phyloP scores from a whole-genome alignment of 2,329 filamentous ascomycete genomes.

The Fusarium nodosum region DNA sequence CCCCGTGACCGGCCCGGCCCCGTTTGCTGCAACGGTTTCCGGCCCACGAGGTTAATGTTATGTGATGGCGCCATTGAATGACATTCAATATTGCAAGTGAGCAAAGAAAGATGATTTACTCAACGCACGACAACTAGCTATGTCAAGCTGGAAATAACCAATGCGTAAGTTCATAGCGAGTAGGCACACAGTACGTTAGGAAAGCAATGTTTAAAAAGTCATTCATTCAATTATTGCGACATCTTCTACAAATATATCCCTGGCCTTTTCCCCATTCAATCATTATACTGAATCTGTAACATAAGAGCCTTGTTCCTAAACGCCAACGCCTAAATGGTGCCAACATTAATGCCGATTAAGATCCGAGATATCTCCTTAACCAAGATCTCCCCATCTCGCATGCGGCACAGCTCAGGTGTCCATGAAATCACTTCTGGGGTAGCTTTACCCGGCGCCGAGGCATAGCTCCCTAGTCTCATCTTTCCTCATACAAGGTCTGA shows the following conservation, averaged over 20 bases:
- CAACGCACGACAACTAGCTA: background rate
- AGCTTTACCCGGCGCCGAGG: slow-evolving; percentile 3
- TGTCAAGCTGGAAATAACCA: slow-evolving; percentile 13
- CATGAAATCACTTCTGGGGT: slow-evolving; percentile 8
- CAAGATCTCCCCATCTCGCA: slow-evolving; percentile 39
- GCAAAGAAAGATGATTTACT: background rate
- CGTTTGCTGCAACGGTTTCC: slow-evolving; percentile 10
- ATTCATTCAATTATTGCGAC: slow-evolving; percentile 28
- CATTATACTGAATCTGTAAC: slow-evolving; percentile 2
- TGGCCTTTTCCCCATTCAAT: slow-evolving; percentile 2
- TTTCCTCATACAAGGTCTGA: background rate
- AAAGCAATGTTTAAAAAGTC: background rate
- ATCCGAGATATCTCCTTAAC: slow-evolving; percentile 49
- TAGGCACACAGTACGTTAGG: background rate
- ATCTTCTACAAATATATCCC: slow-evolving; percentile 4
- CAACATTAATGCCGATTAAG: slow-evolving; percentile 43
- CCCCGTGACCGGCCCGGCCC: slow-evolving; percentile 47
- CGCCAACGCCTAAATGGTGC: slow-evolving; percentile 29
- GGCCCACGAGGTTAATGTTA: slow-evolving; percentile 12
- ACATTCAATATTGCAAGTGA: background rate
- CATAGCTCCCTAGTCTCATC: background rate
- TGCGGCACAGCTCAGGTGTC: slow-evolving; percentile 23
- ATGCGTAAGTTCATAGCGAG: slow-evolving; percentile 3
- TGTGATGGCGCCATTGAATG: slow-evolving; percentile 1
- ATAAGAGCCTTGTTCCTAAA: slow-evolving; percentile 8